Percentiles rank a stretch among this genome's conserved stretches.
Conservation (phyloP, 495 filamentous ascomycete species). For the Glutinoglossum americanum region DNA sequence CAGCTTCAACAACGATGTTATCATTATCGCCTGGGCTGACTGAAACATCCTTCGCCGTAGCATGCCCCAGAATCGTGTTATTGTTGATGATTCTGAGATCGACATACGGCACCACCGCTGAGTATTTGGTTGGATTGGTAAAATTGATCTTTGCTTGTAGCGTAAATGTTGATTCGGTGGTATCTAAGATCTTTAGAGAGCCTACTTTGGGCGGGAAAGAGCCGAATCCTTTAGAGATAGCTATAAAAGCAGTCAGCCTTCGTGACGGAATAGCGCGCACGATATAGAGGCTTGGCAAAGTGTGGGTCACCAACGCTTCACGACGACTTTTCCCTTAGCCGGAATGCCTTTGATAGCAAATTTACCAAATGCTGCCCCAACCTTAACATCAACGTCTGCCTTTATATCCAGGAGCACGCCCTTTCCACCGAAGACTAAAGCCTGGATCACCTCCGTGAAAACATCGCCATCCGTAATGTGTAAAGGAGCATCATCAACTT, state of each 20-base stretch:
- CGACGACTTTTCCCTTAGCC: conserved; percentile 59
- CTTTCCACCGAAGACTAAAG: conserved; percentile 47
- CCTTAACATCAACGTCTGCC: conserved; percentile 65
- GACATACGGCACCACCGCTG: conserved; percentile 53
- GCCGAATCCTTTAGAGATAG: conserved; percentile 21
- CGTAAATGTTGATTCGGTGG: conserved; percentile 42
- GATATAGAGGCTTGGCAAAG: conserved; percentile 11
- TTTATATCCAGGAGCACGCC: conserved; percentile 43
- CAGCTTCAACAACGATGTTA: conserved; percentile 41
- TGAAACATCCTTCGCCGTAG: conserved; percentile 34
- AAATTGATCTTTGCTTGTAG: conserved; percentile 52
- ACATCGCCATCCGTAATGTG: conserved; percentile 56
- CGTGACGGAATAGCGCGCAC: not conserved
- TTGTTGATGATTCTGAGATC: conserved; percentile 59
- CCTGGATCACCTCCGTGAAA: conserved; percentile 52
- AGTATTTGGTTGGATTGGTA: conserved; percentile 76
- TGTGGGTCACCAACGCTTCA: conserved; percentile 53
- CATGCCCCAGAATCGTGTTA: conserved; percentile 50
- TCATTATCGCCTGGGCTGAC: conserved; percentile 50
- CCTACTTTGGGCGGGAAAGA: conserved; percentile 38
- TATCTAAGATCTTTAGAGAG: conserved; percentile 43
- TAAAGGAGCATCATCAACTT: conserved; percentile 56
- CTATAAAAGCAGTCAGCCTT: not conserved
- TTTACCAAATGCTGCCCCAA: conserved; percentile 57
- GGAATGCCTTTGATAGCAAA: conserved; percentile 65